A percentile compares a stretch with the other conserved stretches of the same genome.
Conservation (phyloP, 2,329 filamentous ascomycete species). For the Chrysoporthe cubensis region DNA sequence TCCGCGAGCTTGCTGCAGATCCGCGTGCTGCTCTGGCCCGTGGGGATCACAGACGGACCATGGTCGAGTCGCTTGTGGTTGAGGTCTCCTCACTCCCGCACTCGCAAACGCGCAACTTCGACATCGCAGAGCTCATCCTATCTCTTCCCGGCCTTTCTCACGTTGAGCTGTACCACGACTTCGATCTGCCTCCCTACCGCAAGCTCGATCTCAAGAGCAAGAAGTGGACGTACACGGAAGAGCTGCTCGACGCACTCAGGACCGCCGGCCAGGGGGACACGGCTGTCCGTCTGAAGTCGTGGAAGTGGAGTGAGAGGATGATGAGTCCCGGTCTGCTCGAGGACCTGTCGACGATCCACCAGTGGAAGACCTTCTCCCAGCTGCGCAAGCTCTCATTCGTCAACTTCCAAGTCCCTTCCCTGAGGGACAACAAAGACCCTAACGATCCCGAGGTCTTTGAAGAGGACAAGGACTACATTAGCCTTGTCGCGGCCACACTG, state of each 20-base stretch:
- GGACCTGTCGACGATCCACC: constrained; percentile 58
- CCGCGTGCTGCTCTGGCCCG: constrained; percentile 52
- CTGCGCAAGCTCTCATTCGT: constrained; percentile 63
- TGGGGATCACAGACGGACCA: constrained; percentile 64
- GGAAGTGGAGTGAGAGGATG: constrained; percentile 65
- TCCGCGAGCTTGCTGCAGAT: constrained; percentile 52
- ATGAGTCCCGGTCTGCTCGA: constrained; percentile 50
- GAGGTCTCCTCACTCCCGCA: constrained; percentile 65
- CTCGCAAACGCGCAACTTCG: constrained; percentile 55
- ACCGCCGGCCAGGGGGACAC: constrained; percentile 43
- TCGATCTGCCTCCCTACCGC: constrained; percentile 70
- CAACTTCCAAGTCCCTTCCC: constrained; percentile 64
- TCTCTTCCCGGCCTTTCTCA: constrained; percentile 69
- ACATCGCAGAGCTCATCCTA: constrained; percentile 56
- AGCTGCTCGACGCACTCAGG: constrained; percentile 68
- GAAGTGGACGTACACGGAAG: constrained; percentile 71
- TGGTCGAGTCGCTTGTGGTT: constrained; percentile 71
- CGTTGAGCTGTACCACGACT: constrained; percentile 72
- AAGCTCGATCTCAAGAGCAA: constrained; percentile 54
- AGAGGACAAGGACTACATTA: constrained; percentile 38
- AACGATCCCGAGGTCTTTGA: constrained; percentile 47
- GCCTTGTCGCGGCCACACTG: constrained; percentile 51
- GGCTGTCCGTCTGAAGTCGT: constrained; percentile 51
- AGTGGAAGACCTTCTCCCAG: constrained; percentile 57
- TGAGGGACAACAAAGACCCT: constrained; percentile 42